Evolutionary conservation across 805 yeast genomes (phyloP).

Genomic region (Lipomyces orientalis): DNA sequence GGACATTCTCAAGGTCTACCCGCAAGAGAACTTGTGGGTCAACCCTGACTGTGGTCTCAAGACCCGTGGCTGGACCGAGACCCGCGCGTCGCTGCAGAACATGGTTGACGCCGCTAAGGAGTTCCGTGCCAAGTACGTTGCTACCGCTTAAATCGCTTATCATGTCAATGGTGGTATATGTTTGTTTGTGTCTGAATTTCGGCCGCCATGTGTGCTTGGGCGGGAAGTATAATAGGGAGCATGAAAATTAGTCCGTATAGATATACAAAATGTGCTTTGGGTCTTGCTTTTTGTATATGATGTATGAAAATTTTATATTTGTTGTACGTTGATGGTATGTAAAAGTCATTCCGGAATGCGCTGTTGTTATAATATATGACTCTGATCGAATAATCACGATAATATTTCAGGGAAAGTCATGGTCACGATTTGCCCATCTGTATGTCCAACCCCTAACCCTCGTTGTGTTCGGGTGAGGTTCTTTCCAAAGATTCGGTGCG

Average conservation of each 20-base stretch:
- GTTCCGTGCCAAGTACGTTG: slow-evolving; percentile 69
- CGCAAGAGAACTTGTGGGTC: slow-evolving; percentile 98
- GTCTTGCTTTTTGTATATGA: not conserved
- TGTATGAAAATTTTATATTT: not conserved
- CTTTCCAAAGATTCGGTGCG: too few relatives aligned
- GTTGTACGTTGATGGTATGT: slow-evolving; percentile 1
- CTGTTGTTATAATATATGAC: not conserved
- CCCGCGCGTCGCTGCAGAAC: slow-evolving; percentile 90
- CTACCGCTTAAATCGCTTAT: not conserved
- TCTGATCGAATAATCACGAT: not conserved
- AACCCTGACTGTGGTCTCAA: slow-evolving; percentile 99
- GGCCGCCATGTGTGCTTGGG: not conserved
- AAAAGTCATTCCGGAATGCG: not conserved
- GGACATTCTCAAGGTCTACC: slow-evolving; percentile 95
- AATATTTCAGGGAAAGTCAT: too few relatives aligned
- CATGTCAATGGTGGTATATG: not conserved
- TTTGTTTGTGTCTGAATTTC: too few relatives aligned
- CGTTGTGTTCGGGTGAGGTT: too few relatives aligned
- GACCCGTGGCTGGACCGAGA: slow-evolving; percentile 99
- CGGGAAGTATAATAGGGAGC: not conserved
- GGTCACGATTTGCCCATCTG: too few relatives aligned
- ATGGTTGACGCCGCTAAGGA: slow-evolving; percentile 99
- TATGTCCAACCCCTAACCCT: not conserved
- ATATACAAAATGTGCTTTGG: not conserved
- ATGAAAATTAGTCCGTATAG: not conserved